Evolutionary conservation across 495 filamentous ascomycete genomes (phyloP), one percentile per base, ranked within the genome.

Genomic region (Geopyxis carbonaria): DNA sequence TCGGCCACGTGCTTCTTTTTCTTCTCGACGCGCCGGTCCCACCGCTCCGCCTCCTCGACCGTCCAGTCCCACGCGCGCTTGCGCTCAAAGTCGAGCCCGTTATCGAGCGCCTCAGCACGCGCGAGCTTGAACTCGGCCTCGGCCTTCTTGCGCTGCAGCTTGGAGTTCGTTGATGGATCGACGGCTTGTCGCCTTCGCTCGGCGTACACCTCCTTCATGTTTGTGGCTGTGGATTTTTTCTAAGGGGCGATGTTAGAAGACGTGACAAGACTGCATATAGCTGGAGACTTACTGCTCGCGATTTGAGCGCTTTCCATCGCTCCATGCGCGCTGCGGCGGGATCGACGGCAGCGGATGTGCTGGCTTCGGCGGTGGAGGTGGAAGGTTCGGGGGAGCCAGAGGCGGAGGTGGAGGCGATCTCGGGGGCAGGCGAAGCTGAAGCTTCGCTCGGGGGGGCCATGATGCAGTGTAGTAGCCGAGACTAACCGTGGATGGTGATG

Each of bases 11-110:
- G 80, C 19, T 70, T 67, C 45, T 73, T 75, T 62, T 85, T 91
- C 69, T 92, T 92, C 43, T 72, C 77, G 63, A 85, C 65, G 15
- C 84, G 73, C 59, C 73, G 75, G 55, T 97, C 89, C 89, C 89
- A 97, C 39, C 74, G 73, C 62, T 93, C 89, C 32, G 72, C 74
- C 60, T 97, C 89, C 19, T 94, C 89, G 11, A 85, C 63, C 0
- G 89, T 95, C 85, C 87, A 95, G 59, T 95, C 91, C 89, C 89
- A 95, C 1, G 87, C 86, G 21, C 91, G 75, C 62, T 95, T 94
- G 42, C 89, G 78, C 61, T 97, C 91, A 52, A 94, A 97, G 58
- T 94, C 86, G 45, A 80, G 82, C 8, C 87, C 86, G 0, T 66
- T 65, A 9, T 80, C 82, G 56, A 80, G 80, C 1, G 78, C 74